Conservation (phyloP, 768 basidiomycete genomes). For the Roridomyces roridus region DNA sequence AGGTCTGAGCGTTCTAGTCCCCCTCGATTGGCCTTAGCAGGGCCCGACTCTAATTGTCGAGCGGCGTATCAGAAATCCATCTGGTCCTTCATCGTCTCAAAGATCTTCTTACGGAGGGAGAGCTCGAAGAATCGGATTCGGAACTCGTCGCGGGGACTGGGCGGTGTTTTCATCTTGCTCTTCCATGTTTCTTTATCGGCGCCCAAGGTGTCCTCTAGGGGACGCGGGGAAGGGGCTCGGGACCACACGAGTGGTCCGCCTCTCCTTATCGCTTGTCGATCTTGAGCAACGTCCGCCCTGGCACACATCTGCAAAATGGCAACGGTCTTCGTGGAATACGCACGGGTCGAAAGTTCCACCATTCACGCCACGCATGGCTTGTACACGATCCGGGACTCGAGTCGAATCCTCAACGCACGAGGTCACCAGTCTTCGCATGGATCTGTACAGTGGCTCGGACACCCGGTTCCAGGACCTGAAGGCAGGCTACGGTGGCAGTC, state of each 20-base stretch:
- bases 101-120: constrained; percentile 48
- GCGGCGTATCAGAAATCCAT: constrained; percentile 74
- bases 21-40: constrained; percentile 68
- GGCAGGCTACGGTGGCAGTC: constrained; percentile 4
- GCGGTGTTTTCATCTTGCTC: constrained; percentile 31
- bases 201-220: constrained; percentile 24
- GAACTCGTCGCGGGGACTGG: constrained; percentile 66
- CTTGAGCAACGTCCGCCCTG: constrained; percentile 5
- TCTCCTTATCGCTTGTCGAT: constrained; percentile 19
- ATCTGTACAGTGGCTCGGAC: constrained; percentile 22
- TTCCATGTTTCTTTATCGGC: constrained; percentile 27
- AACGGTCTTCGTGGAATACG: constrained; percentile 1
- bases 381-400: constrained; percentile 20
- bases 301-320: not conserved
- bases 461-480: not conserved
- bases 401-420: constrained; percentile 16
- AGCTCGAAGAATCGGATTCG: constrained; percentile 48
- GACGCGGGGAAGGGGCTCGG: constrained; percentile 21
- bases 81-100: constrained; percentile 38
- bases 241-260: constrained; percentile 4
- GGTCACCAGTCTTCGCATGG: constrained; percentile 20
- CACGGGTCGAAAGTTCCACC: constrained; percentile 3
- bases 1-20: constrained; percentile 81
- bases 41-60: constrained; percentile 62
- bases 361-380: constrained; percentile 15